phyloP scores from a whole-genome alignment of 2,329 filamentous ascomycete genomes.

The Rhynchosporium graminicola region DNA sequence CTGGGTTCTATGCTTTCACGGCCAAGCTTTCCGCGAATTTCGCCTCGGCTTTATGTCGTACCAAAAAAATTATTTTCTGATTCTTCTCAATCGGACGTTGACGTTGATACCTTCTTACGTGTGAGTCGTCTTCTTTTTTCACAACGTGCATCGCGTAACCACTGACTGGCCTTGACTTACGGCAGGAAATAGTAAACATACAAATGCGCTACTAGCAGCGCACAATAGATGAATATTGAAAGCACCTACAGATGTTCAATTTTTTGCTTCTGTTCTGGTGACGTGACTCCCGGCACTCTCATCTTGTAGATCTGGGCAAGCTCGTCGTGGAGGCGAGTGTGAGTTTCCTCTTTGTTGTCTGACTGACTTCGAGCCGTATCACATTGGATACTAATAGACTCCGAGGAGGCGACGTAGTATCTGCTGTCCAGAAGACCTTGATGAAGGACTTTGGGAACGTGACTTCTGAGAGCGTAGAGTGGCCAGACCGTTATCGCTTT shows the following conservation, averaged over 20 bases:
- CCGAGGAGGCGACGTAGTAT: conserved; percentile 36
- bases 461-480: conserved; percentile 28
- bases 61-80: neutral
- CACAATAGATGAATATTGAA: neutral
- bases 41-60: neutral
- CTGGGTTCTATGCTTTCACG: neutral
- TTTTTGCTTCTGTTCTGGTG: conserved; percentile 55
- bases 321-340: conserved; percentile 35
- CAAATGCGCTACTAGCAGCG: neutral
- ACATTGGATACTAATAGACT: conserved; percentile 38
- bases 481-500: conserved; percentile 40
- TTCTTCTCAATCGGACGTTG: neutral
- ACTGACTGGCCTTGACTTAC: neutral
- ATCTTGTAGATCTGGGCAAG: conserved; percentile 35
- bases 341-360: conserved; percentile 36
- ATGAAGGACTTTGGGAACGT: conserved; percentile 37
- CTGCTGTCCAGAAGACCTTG: conserved; percentile 31
- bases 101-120: neutral
- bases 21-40: neutral
- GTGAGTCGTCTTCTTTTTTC: neutral
- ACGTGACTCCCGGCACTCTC: conserved; percentile 37
- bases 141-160: neutral
- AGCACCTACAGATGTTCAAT: conserved; percentile 46
- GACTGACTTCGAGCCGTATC: conserved; percentile 35
- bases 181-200: neutral